Conservation (phyloP, 148 eudicot species). For the Vaccinium corymbosum region DNA sequence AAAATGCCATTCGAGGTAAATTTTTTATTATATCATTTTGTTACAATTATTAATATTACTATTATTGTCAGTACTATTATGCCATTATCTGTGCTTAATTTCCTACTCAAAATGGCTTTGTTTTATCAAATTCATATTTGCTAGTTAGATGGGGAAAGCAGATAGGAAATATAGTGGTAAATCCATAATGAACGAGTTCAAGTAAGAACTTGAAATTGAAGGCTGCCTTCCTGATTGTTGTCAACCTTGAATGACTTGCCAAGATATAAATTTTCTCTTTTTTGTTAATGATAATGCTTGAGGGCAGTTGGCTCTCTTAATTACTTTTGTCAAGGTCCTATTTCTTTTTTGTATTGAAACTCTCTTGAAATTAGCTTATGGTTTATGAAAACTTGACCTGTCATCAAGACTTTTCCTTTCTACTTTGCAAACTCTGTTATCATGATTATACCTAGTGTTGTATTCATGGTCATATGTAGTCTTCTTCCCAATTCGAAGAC, state of each 20-base stretch:
- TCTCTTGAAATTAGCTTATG: too few species aligned
- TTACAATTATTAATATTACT: too few species aligned
- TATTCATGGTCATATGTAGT: background rate
- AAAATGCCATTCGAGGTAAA: constrained; percentile 79
- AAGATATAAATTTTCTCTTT: too few species aligned
- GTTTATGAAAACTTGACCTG: background rate
- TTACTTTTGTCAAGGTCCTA: too few species aligned
- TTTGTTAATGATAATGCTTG: too few species aligned
- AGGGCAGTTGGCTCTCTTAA: too few species aligned
- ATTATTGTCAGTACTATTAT: too few species aligned
- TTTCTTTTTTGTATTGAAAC: too few species aligned
- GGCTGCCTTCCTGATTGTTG: background rate
- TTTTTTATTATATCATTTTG: background rate
- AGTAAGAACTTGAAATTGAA: background rate
- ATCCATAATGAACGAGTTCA: background rate
- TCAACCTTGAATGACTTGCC: background rate
- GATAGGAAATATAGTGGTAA: background rate
- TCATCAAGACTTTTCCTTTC: background rate
- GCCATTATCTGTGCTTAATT: background rate
- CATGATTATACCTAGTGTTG: too few species aligned
- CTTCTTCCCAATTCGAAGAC: background rate
- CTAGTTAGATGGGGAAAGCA: background rate
- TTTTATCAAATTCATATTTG: too few species aligned
- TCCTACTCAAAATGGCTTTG: background rate
- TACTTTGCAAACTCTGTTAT: background rate